These are phyloP conservation scores for Nakazawaea sp. DNA, from an alignment of 805 yeast genomes.

Conservation along the genomic window DNA sequence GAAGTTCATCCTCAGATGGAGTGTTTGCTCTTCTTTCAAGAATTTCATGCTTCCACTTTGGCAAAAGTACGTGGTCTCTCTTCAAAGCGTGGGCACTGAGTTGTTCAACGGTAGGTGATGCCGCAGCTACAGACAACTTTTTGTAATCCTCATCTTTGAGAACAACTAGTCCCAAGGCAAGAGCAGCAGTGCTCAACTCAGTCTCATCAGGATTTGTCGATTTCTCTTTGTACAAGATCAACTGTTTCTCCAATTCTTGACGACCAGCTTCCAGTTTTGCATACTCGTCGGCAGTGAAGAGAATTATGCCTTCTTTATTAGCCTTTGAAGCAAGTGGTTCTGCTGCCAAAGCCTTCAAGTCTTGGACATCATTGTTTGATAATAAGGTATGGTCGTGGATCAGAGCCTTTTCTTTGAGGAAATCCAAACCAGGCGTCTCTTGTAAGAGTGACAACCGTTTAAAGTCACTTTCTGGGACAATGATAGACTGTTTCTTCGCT, in stretches of 20 bases:
- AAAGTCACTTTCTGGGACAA: not conserved
- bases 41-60: slow-evolving; percentile 11
- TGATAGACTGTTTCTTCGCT: not conserved
- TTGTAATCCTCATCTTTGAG: slow-evolving; percentile 4
- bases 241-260: slow-evolving; percentile 1
- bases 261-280: not conserved
- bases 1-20: slow-evolving; percentile 14
- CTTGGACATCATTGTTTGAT: slow-evolving; percentile 11
- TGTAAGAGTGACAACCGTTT: slow-evolving; percentile 1
- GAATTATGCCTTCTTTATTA: slow-evolving; percentile 3
- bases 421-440: slow-evolving; percentile 16
- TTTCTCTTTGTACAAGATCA: slow-evolving; percentile 4
- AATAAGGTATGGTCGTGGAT: slow-evolving; percentile 4
- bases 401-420: slow-evolving; percentile 17
- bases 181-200: not conserved
- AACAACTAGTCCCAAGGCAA: slow-evolving; percentile 8
- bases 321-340: slow-evolving; percentile 12
- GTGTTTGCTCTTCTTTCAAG: slow-evolving; percentile 5
- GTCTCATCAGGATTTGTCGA: not conserved
- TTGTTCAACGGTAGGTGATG: slow-evolving; percentile 19
- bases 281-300: slow-evolving; percentile 4
- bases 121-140: slow-evolving; percentile 3
- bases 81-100: slow-evolving; percentile 17
- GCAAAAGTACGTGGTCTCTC: slow-evolving; percentile 14
- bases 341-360: slow-evolving; percentile 13